Evolutionary conservation across 202 grass and related monocot species (phyloP).

Genomic region (Saccharum hybrid): DNA sequence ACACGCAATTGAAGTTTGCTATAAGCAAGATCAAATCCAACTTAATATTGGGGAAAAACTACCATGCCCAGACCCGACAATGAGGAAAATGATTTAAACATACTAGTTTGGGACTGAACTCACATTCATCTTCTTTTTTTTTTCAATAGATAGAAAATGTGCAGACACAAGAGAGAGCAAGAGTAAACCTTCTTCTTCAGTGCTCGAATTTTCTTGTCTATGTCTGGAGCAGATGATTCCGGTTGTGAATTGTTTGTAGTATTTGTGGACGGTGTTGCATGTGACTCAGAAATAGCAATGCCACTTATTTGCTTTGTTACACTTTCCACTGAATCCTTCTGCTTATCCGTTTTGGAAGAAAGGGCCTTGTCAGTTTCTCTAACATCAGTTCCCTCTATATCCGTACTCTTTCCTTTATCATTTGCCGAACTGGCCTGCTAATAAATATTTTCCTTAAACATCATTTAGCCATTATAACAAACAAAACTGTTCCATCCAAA

Average conservation of each 20-base stretch:
- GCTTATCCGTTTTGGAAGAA: slow-evolving; percentile 43
- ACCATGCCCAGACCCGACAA: neutral
- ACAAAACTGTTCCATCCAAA: slow-evolving; percentile 26
- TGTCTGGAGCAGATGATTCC: slow-evolving; percentile 66
- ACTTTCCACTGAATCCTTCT: slow-evolving; percentile 56
- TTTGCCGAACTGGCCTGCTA: slow-evolving; percentile 72
- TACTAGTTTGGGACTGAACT: neutral
- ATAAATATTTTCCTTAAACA: slow-evolving; percentile 37
- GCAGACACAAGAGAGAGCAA: neutral
- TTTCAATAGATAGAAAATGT: neutral
- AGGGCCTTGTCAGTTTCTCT: slow-evolving; percentile 48
- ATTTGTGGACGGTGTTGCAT: slow-evolving; percentile 52
- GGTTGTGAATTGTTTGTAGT: slow-evolving; percentile 55
- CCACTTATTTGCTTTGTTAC: slow-evolving; percentile 67
- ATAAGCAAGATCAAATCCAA: slow-evolving; percentile 9
- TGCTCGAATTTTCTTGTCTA: slow-evolving; percentile 93
- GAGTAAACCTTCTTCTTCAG: slow-evolving; percentile 89
- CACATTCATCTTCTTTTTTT: neutral
- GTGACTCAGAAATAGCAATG: slow-evolving; percentile 65
- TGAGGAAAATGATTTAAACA: slow-evolving; percentile 13
- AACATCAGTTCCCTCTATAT: slow-evolving; percentile 50
- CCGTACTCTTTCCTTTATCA: slow-evolving; percentile 77
- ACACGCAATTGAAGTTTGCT: neutral
- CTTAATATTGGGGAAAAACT: neutral
- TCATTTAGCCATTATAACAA: slow-evolving; percentile 43